phyloP scores from a whole-genome alignment of 371 early-diverging fungal species.

The Mortierella sp. region DNA sequence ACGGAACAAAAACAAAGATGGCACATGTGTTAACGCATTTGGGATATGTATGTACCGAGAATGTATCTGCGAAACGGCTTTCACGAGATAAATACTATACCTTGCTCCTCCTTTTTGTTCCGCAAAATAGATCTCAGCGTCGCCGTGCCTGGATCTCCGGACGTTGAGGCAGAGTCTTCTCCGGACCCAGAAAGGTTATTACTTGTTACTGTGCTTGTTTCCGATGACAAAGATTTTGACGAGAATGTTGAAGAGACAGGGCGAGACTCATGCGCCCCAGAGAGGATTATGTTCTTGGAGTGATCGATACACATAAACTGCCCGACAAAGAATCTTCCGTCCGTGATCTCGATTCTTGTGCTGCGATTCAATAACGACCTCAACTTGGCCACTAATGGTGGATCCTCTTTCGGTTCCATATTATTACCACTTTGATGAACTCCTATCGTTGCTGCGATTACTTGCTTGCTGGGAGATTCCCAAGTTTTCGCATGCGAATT shows the following conservation, averaged over 20 bases:
- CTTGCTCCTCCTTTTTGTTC: slow-evolving; percentile 10
- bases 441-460: too few relatives aligned
- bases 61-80: too few relatives aligned
- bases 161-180: too few relatives aligned
- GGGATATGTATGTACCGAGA: too few relatives aligned
- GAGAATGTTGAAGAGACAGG: too few relatives aligned
- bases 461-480: too few relatives aligned
- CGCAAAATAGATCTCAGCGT: background rate
- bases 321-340: slow-evolving; percentile 84
- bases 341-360: slow-evolving; percentile 74
- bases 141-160: background rate
- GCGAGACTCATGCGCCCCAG: slow-evolving; percentile 74
- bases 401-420: slow-evolving; percentile 40
- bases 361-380: slow-evolving; percentile 70
- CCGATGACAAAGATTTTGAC: slow-evolving; percentile 1
- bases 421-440: background rate
- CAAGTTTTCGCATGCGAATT: too few relatives aligned
- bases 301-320: slow-evolving; percentile 86
- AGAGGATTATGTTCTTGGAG: slow-evolving; percentile 82
- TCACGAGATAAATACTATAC: slow-evolving; percentile 1
- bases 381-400: slow-evolving; percentile 60
- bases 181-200: too few relatives aligned
- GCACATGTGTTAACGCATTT: too few relatives aligned
- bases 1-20: background rate
- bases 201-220: background rate